These are phyloP conservation scores for Aspergillus sp. DNA, from an alignment of 2,329 filamentous ascomycete species.

Conservation along the genomic window DNA sequence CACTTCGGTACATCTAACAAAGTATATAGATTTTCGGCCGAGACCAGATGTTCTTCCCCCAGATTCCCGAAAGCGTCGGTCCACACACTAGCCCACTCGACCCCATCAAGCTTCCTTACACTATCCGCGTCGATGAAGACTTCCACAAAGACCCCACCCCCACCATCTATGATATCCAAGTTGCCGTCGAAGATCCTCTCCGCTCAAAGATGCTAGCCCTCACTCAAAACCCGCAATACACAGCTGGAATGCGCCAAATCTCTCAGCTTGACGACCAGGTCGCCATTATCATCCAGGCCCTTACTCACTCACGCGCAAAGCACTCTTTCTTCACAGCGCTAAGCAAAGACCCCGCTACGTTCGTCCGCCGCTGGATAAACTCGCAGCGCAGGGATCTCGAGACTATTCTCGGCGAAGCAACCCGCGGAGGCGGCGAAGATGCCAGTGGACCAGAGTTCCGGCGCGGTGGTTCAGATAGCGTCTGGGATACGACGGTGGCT, in stretches of 20 bases:
- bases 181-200: constrained; percentile 82
- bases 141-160: constrained; percentile 76
- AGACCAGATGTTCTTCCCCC: constrained; percentile 82
- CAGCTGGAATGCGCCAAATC: constrained; percentile 75
- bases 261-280: constrained; percentile 81
- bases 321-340: constrained; percentile 84
- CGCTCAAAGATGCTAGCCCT: constrained; percentile 68
- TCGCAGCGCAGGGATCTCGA: constrained; percentile 91
- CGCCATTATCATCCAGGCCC: constrained; percentile 78
- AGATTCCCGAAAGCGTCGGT: constrained; percentile 78
- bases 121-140: constrained; percentile 86
- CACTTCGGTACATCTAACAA: neutral
- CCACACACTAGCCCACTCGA: constrained; percentile 78
- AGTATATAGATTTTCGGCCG: constrained; percentile 69
- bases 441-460: constrained; percentile 52
- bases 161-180: constrained; percentile 88
- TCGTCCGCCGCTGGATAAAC: constrained; percentile 85
- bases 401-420: constrained; percentile 81
- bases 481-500: constrained; percentile 67
- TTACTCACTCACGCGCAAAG: constrained; percentile 84
- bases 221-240: constrained; percentile 71
- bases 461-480: constrained; percentile 59
- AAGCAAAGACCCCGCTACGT: constrained; percentile 78
- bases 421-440: constrained; percentile 61
- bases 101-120: constrained; percentile 85